Evolutionary conservation across 1,139 yeast species (phyloP).

Genomic region (Saccharomyces hybrid): DNA sequence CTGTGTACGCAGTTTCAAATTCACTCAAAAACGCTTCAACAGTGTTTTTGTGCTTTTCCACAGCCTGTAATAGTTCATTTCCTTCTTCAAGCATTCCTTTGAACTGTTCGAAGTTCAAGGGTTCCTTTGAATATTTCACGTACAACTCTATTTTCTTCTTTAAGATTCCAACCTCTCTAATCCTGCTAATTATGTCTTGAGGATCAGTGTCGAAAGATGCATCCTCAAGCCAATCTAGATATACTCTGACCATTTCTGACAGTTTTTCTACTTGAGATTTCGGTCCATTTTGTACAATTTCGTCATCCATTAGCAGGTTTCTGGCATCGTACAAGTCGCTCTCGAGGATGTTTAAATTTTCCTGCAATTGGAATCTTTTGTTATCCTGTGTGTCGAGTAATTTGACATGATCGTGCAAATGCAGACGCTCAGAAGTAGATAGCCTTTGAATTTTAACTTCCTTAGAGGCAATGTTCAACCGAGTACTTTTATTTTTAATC

Average conservation of each 20-base stretch:
- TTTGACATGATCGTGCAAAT: slow-evolving; percentile 2
- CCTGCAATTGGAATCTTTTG: slow-evolving; percentile 41
- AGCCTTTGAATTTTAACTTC: neutral
- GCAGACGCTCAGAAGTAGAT: neutral
- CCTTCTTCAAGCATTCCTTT: slow-evolving; percentile 30
- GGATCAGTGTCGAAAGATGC: slow-evolving; percentile 53
- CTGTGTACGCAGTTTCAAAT: slow-evolving; percentile 11
- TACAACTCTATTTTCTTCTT: slow-evolving; percentile 31
- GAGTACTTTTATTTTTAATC: neutral
- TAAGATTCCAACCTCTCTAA: slow-evolving; percentile 28
- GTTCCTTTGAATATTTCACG: slow-evolving; percentile 31
- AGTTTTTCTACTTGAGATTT: slow-evolving; percentile 35
- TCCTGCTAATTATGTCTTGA: slow-evolving; percentile 32
- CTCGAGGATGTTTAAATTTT: slow-evolving; percentile 49
- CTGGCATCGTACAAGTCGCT: slow-evolving; percentile 52
- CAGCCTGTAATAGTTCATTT: slow-evolving; percentile 6
- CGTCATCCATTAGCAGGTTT: slow-evolving; percentile 44
- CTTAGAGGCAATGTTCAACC: neutral
- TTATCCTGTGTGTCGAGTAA: slow-evolving; percentile 37
- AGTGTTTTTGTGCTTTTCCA: slow-evolving; percentile 6
- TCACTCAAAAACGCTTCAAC: slow-evolving; percentile 12
- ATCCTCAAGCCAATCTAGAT: slow-evolving; percentile 73
- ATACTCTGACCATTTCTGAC: slow-evolving; percentile 38
- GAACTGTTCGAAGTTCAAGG: slow-evolving; percentile 36
- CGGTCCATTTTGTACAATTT: slow-evolving; percentile 34